phyloP scores from a whole-genome alignment of 805 yeast species.

The Zygoascus biomembranicola region DNA sequence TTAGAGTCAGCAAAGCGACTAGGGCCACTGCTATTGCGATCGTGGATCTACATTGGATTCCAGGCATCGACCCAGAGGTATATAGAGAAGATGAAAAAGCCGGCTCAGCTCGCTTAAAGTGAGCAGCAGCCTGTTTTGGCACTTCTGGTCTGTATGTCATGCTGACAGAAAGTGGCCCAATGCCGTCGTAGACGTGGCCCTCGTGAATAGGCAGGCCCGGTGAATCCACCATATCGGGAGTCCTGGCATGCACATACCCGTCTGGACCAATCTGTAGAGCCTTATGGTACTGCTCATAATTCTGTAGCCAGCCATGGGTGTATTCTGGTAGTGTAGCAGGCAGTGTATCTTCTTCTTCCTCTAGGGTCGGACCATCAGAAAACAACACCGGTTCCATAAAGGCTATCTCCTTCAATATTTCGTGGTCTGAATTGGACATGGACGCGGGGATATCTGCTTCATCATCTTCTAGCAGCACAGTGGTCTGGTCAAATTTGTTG shows the following conservation, averaged over 20 bases:
- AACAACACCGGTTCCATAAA: not conserved
- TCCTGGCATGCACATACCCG: not conserved
- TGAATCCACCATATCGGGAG: not conserved
- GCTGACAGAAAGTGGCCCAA: not conserved
- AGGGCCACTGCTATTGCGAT: too few species aligned
- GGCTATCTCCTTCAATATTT: not conserved
- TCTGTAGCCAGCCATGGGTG: not conserved
- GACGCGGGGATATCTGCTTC: too few species aligned
- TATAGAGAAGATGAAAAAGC: too few species aligned
- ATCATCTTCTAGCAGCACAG: too few species aligned
- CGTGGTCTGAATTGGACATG: too few species aligned
- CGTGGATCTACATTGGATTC: too few species aligned
- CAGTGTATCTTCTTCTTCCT: not conserved
- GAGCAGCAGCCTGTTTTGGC: too few species aligned
- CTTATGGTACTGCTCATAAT: not conserved
- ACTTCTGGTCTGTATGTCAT: too few species aligned
- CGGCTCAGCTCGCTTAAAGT: too few species aligned
- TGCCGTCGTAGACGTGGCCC: not conserved
- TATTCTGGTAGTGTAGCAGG: not conserved
- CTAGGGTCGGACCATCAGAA: not conserved
- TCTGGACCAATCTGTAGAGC: constrained; percentile 1
- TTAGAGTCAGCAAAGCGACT: too few species aligned
- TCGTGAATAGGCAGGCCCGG: not conserved
- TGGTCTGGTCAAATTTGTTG: too few species aligned
- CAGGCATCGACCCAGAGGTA: too few species aligned